Evolutionary conservation across 2,329 filamentous ascomycete genomes (phyloP).

Genomic region (Aureobasidium subglaciale): DNA sequence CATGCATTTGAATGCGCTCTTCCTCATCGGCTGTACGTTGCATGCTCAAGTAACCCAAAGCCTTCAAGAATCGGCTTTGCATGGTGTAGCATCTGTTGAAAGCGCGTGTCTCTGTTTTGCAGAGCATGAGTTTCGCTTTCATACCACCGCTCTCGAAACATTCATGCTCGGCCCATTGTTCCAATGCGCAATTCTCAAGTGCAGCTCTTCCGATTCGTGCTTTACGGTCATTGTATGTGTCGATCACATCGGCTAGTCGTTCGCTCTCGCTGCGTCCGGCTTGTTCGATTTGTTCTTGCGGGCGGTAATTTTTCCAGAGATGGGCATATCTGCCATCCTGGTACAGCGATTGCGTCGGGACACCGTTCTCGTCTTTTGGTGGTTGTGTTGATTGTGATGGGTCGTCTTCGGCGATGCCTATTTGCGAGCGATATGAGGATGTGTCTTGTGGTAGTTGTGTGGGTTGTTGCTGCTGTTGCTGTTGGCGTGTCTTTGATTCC

Average conservation of each 20-base stretch:
- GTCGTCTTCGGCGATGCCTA: constrained; percentile 21
- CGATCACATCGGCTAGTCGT: constrained; percentile 70
- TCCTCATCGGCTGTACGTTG: constrained; percentile 62
- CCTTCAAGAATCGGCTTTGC: constrained; percentile 86
- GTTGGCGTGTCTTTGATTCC: constrained; percentile 54
- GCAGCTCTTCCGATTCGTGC: constrained; percentile 71
- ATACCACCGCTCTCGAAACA: constrained; percentile 72
- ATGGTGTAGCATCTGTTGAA: constrained; percentile 86
- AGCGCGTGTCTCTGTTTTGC: constrained; percentile 64
- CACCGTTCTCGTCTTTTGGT: constrained; percentile 25
- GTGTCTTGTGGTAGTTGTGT: constrained; percentile 2
- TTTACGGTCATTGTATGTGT: constrained; percentile 77
- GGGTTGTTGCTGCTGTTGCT: constrained; percentile 18
- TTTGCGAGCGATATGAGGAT: constrained; percentile 25
- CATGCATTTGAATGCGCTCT: constrained; percentile 88
- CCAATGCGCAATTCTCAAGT: constrained; percentile 85
- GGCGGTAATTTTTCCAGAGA: constrained; percentile 85
- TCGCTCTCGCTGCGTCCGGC: constrained; percentile 69
- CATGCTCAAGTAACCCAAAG: constrained; percentile 73
- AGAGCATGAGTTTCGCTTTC: constrained; percentile 68
- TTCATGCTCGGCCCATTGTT: constrained; percentile 73
- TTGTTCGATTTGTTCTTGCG: constrained; percentile 61
- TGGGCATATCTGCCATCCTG: constrained; percentile 71
- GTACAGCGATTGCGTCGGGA: constrained; percentile 51
- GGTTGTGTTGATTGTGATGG: constrained; percentile 18